Evolutionary conservation across 768 basidiomycete genomes (phyloP).

Genomic region (Xerocomus potaroensis): DNA sequence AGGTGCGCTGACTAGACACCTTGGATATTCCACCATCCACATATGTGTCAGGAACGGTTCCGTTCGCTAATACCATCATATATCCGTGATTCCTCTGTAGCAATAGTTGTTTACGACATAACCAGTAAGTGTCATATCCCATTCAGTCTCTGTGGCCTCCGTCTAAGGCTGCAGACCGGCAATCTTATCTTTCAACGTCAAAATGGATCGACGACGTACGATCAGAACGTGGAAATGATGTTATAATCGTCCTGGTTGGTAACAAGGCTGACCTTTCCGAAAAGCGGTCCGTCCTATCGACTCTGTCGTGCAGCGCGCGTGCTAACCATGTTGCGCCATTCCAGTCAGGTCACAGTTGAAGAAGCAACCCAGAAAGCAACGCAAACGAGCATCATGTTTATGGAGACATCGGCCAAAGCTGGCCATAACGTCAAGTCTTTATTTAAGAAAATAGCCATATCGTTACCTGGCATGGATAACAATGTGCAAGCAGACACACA

Average conservation of each 20-base stretch:
- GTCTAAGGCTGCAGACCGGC: slow-evolving; percentile 59
- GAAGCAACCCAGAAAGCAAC: slow-evolving; percentile 91
- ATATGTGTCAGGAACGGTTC: slow-evolving; percentile 76
- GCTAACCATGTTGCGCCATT: slow-evolving; percentile 10
- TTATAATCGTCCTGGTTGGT: slow-evolving; percentile 96
- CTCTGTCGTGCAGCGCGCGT: not conserved
- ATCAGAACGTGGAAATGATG: slow-evolving; percentile 94
- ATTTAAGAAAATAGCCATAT: slow-evolving; percentile 99
- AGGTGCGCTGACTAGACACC: slow-evolving; percentile 43
- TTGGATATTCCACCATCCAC: not conserved
- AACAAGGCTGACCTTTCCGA: slow-evolving; percentile 99
- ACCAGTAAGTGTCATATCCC: slow-evolving; percentile 63
- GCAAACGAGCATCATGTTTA: slow-evolving; percentile 93
- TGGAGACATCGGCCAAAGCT: slow-evolving; percentile 99
- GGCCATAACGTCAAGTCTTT: slow-evolving; percentile 98
- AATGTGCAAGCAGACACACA: slow-evolving; percentile 57
- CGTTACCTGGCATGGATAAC: slow-evolving; percentile 93
- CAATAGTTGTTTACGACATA: slow-evolving; percentile 98
- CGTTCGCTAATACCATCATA: slow-evolving; percentile 97
- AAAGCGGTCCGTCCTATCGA: slow-evolving; percentile 68
- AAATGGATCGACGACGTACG: slow-evolving; percentile 99
- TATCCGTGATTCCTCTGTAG: slow-evolving; percentile 97
- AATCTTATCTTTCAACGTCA: slow-evolving; percentile 95
- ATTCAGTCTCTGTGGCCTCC: slow-evolving; percentile 2
- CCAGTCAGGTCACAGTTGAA: slow-evolving; percentile 96